Conservation (phyloP, 306 rosid species). For the Glycyrrhiza uralensis region DNA sequence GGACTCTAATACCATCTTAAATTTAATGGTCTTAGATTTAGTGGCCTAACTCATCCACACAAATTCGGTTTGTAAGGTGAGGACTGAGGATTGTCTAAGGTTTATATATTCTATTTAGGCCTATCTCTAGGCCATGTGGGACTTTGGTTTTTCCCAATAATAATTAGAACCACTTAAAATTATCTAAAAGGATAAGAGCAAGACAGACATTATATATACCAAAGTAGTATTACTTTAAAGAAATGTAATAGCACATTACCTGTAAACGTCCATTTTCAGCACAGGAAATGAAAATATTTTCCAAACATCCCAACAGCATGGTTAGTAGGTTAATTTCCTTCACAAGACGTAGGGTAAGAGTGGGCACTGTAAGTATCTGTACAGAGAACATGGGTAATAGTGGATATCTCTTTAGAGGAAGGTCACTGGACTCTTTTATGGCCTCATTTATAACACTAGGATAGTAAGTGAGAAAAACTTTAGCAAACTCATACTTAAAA, state of each 20-base stretch:
- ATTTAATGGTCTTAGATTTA: too few species aligned
- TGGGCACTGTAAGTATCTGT: constrained; percentile 95
- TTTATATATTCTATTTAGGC: too few species aligned
- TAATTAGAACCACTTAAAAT: constrained; percentile 3
- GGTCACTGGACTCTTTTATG: constrained; percentile 46
- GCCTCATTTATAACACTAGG: constrained; percentile 72
- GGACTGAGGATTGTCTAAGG: too few species aligned
- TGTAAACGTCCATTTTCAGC: constrained; percentile 65
- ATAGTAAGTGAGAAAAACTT: constrained; percentile 81
- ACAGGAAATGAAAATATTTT: constrained; percentile 73
- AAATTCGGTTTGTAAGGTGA: too few species aligned
- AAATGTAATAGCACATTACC: constrained; percentile 43
- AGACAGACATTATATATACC: neutral
- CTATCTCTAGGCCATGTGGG: too few species aligned
- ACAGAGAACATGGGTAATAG: constrained; percentile 77
- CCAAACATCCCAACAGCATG: constrained; percentile 75
- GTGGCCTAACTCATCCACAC: too few species aligned
- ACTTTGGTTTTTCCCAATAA: too few species aligned
- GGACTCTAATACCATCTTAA: too few species aligned
- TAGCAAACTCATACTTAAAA: constrained; percentile 87
- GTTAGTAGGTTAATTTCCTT: constrained; percentile 82
- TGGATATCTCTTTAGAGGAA: constrained; percentile 47
- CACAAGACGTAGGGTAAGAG: constrained; percentile 84
- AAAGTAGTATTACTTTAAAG: constrained; percentile 2
- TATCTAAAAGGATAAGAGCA: neutral